Base-by-base conservation (phyloP, 1,284 basidiomycete genomes). In the Rugosomyces carneus region DNA sequence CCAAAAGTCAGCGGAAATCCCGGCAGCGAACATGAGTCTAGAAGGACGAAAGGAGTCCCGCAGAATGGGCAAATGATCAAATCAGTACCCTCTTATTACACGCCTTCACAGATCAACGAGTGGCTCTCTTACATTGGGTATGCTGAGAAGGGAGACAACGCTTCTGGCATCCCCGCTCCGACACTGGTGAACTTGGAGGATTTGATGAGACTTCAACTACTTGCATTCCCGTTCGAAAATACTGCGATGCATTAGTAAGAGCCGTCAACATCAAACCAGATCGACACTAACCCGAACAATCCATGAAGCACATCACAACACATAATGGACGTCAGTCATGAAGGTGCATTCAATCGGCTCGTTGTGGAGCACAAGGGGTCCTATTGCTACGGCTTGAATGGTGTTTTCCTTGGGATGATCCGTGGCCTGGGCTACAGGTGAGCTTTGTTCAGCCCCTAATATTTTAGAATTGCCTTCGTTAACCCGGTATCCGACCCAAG, bases 221-320 rank as follows among this genome's bases (percentile, higher is more conserved):
- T 62, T 7, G 56, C 60, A 0, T 67, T 67, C 36, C 61, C 63
- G 3, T 69, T 64, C 40, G 66, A 68, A 44, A 68, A 67, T 43
- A 65, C 61, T 0, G 53, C 54, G 9, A 66, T 70, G 63, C 67
- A 70, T 40, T 68, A 68, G 68, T 68, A 50, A 50, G 64, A 15
- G 15, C 9, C 27, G 13, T n/a, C n/a, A n/a, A n/a, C n/a, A n/a
- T n/a, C n/a, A n/a, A n/a, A 23, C 21, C 21, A 23, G 21, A 4
- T 23, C 27, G 13, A 29, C 10, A 9, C 3, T 29, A 10, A 2
- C 3, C 15, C 7, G n/a, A 16, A 16, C n/a, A 13, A 8, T 8
- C 3, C 29, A 8, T 5, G 13, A 4, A 29, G 37, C 21, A 38
- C 36, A 18, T 15, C 35, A 13, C 24, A 42, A 5, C 41, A 42